These are phyloP conservation scores for Pinus albicaulis DNA, from an alignment of 75 land plant species.

Conservation along the genomic window DNA sequence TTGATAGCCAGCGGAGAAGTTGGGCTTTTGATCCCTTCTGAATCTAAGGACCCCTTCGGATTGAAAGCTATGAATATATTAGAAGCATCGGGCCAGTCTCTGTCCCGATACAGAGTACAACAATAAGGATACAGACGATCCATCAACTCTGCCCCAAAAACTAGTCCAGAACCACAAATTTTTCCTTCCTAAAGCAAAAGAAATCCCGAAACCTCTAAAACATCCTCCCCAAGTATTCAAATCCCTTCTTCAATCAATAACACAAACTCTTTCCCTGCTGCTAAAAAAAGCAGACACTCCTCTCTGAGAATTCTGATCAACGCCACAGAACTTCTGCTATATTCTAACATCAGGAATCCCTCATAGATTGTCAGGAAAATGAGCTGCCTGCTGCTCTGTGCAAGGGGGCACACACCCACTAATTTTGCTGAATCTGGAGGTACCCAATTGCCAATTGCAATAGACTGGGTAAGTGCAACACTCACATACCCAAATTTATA, in stretches of 20 bases:
- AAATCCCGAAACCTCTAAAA: neutral
- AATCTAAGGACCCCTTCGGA: neutral
- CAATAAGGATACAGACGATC: neutral
- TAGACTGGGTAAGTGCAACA: neutral
- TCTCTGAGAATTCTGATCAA: neutral
- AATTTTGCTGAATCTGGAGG: slow-evolving; percentile 5
- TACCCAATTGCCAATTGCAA: neutral
- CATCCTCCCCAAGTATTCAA: neutral
- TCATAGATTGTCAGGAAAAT: neutral
- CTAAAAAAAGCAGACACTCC: neutral
- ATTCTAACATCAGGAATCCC: neutral
- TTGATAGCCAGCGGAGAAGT: slow-evolving; percentile 12
- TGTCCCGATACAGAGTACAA: too few relatives aligned
- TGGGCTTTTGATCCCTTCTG: slow-evolving; percentile 1
- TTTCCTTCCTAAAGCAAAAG: neutral
- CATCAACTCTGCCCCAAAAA: neutral
- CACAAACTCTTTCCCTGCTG: neutral
- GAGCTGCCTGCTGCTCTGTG: neutral
- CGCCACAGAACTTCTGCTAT: too few relatives aligned
- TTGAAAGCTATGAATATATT: neutral
- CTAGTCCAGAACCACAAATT: neutral
- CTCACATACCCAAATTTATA: neutral
- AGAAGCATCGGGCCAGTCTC: too few relatives aligned
- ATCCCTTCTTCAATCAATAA: neutral
- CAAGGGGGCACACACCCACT: neutral